Conservation (phyloP, 2,329 filamentous ascomycete genomes). For the Cladosporium cucumerinum region DNA sequence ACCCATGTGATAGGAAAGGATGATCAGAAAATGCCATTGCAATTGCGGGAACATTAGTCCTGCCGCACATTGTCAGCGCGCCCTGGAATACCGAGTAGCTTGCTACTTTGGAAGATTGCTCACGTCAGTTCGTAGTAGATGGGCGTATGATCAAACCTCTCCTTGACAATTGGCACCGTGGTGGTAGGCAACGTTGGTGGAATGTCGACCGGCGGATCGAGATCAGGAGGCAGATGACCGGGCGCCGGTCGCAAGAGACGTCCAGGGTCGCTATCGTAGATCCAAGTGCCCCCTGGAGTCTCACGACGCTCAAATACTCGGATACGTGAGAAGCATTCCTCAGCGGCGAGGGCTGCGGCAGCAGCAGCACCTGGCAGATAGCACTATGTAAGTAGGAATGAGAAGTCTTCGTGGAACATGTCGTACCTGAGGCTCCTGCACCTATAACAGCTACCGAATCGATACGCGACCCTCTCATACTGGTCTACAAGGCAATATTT, state of each 20-base stretch:
- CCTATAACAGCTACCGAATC: slow-evolving; percentile 9
- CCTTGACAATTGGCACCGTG: slow-evolving; percentile 42
- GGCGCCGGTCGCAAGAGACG: slow-evolving; percentile 37
- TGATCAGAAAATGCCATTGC: slow-evolving; percentile 56
- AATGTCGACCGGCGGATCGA: slow-evolving; percentile 47
- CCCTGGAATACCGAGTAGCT: neutral
- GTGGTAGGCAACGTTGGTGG: slow-evolving; percentile 43
- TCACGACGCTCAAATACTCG: slow-evolving; percentile 37
- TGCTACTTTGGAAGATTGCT: neutral
- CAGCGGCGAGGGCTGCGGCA: slow-evolving; percentile 36
- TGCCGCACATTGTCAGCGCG: neutral
- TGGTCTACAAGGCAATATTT: neutral
- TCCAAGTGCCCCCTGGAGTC: slow-evolving; percentile 40
- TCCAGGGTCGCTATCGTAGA: slow-evolving; percentile 48
- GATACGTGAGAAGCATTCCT: slow-evolving; percentile 35
- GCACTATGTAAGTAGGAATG: slow-evolving; percentile 15
- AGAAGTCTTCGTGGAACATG: neutral
- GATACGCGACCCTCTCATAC: neutral
- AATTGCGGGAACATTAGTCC: slow-evolving; percentile 55
- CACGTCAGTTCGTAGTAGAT: slow-evolving; percentile 51
- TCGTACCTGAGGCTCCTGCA: slow-evolving; percentile 11
- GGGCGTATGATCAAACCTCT: slow-evolving; percentile 49
- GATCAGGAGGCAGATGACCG: slow-evolving; percentile 44
- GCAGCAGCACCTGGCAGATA: slow-evolving; percentile 31
- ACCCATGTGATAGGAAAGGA: slow-evolving; percentile 51